Evolutionary conservation across 179 eudicot genomes (phyloP), one percentile per base, ranked within the genome.

Genomic region (Monotropa hypopitys): DNA sequence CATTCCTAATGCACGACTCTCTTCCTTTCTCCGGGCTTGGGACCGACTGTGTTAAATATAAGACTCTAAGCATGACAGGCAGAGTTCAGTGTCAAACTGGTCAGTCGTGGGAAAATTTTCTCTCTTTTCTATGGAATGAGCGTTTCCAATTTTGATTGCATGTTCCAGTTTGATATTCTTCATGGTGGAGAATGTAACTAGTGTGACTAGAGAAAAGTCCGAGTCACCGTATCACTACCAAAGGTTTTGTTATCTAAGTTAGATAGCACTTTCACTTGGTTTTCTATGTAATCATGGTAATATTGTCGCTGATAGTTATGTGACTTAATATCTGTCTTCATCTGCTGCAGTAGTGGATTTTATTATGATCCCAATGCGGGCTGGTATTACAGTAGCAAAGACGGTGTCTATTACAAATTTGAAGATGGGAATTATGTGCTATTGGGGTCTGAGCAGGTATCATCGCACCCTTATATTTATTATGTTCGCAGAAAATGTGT

Each of bases 341-440:
- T 74, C 62, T 77, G 75, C 33, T 90, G 90, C 92, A 93, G 98
- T 84, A 89, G 90, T 82, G 98, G 99, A 38, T 95, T 95, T 86
- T 95, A 93, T 85, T 91, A 95, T 80, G 91, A 93, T 78, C 97
- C 98, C 0, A 81, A 66, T 80, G 99, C 87, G 0, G 97, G 98
- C 47, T 95, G 99, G 98, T 95, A 95, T 85, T 95, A 95, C 72
- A 93, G 81, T 87, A 87, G 87, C 81, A 83, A 49, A 73, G 99
- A 95, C 81, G 92, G 94, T 40, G 84, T 84, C 67, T 95, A 93
- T 82, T 95, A 95, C 90, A 90, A 87, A 85, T 95, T 89, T 77
- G 89, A 91, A 80, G 87, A 93, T 86, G 99, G 97, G 32, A 89
- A 87, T 67, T 95, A 95, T 81, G 88, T 88, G 77, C 84, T 85